Conservation (phyloP, 176 grass and related monocot genomes). For the Oryza rufipogon region DNA sequence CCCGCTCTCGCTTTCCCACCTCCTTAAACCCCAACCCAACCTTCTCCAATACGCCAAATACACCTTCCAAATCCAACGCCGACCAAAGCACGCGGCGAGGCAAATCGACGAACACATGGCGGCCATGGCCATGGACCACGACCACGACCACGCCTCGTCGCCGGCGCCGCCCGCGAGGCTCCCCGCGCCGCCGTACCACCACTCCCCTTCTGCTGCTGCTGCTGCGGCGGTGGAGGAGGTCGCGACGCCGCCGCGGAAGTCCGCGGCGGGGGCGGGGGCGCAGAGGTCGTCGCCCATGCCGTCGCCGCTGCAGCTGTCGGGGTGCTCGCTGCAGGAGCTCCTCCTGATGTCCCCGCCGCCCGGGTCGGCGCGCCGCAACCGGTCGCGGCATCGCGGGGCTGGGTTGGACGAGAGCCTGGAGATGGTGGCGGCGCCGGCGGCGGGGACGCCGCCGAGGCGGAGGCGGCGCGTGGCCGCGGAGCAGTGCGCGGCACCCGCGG, state of each 20-base stretch:
- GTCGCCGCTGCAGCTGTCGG: constrained; percentile 54
- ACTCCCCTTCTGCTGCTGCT: background rate
- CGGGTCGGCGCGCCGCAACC: constrained; percentile 27
- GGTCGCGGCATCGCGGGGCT: constrained; percentile 16
- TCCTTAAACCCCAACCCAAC: background rate
- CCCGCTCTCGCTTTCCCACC: background rate
- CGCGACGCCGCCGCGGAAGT: constrained; percentile 50
- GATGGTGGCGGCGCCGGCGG: constrained; percentile 29
- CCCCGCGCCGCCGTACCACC: constrained; percentile 48
- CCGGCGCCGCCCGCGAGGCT: constrained; percentile 9
- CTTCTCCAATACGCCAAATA: background rate
- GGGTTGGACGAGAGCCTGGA: constrained; percentile 47
- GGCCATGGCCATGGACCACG: background rate
- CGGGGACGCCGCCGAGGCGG: constrained; percentile 41
- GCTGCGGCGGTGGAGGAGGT: background rate
- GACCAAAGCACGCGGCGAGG: background rate
- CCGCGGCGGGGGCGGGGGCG: constrained; percentile 24
- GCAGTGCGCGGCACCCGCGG: constrained; percentile 22
- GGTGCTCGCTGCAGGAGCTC: constrained; percentile 65
- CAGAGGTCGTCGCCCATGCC: constrained; percentile 47
- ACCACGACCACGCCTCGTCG: constrained; percentile 5
- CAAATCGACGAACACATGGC: constrained; percentile 43
- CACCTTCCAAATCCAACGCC: background rate
- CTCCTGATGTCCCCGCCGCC: constrained; percentile 65
- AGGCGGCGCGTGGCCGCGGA: constrained; percentile 29